Base-by-base conservation (phyloP, 108 stramenopile genomes). In the Fragilaria radians region DNA sequence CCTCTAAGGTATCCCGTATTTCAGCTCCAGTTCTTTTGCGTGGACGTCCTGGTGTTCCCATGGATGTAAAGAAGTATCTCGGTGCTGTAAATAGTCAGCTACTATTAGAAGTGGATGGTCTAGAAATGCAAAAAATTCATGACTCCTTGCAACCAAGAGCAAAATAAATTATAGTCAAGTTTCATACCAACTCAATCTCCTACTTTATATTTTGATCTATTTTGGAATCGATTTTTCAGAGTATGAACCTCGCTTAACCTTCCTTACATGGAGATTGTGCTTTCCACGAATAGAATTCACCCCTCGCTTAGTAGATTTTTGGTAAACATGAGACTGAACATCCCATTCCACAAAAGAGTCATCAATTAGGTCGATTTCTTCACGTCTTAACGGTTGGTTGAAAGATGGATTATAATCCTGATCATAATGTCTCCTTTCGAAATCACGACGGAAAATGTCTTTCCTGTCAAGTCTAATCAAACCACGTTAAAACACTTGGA, bases 51-150 rank as follows among this genome's bases (percentile, higher is more conserved):
- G 83, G 84, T 5, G 73, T 71, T 19, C 73, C 57, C 47, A 69
- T 86, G 61, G 46, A 80, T 54, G 59, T 70, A 17, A 59, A 74
- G 7, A 48, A 80, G 28, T 92, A 92, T 71, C 59, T 88, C 52
- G 78, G 77, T 28, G 46, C 58, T 27, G 58, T 75, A 18, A 80
- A 70, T 30, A 65, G 68, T 48, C 42, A 55, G 24, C 54, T 92
- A 34, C 65, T 92, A 48, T n/a, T 68, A 42, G 74, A 81, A 42
- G 67, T 63, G 48, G 72, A 92, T 49, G 84, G 81, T 23, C 60
- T 77, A 70, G 78, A 74, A 5, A 88, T 92, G 74, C 77, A 92
- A 54, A 74, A 83, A 22, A 82, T 92, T 51, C 80, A 92, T 66
- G 68, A 77, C 42, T 66, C 67, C 4, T 59, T 74, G 32, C 83